These are phyloP conservation scores for Pluteus cervinus DNA, from an alignment of 768 basidiomycete species.

Conservation along the genomic window DNA sequence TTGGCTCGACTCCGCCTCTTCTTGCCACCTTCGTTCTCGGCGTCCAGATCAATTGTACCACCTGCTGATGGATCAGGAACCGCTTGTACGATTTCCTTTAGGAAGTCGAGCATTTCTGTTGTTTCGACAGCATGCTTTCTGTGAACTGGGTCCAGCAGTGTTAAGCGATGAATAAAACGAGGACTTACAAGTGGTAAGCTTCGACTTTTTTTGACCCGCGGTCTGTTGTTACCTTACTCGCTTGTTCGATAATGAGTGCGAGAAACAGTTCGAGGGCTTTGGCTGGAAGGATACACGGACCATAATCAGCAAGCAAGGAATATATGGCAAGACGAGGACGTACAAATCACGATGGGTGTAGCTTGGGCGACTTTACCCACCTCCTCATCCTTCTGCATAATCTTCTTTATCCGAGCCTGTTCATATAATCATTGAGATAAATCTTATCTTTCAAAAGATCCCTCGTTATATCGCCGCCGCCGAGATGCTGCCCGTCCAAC, in stretches of 20 bases:
- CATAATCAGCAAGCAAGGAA: neutral
- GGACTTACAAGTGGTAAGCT: constrained; percentile 84
- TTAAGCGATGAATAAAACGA: neutral
- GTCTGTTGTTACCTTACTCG: constrained; percentile 70
- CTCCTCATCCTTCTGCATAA: constrained; percentile 99
- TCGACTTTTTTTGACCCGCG: constrained; percentile 87
- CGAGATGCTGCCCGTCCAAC: no score
- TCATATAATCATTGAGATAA: no score
- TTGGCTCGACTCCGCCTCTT: constrained; percentile 58
- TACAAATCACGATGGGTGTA: constrained; percentile 94
- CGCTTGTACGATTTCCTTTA: constrained; percentile 83
- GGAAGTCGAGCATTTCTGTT: constrained; percentile 87
- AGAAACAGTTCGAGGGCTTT: constrained; percentile 94
- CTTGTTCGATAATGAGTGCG: constrained; percentile 74
- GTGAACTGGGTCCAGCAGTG: constrained; percentile 4
- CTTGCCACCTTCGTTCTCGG: constrained; percentile 49
- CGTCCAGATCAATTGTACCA: constrained; percentile 68
- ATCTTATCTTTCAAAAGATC: no score
- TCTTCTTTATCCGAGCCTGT: constrained; percentile 97
- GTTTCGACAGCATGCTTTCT: constrained; percentile 92
- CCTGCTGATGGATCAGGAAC: constrained; percentile 87
- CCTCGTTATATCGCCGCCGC: no score
- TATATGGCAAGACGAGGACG: constrained; percentile 23
- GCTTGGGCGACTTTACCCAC: constrained; percentile 98
- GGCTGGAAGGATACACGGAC: constrained; percentile 54